Base-by-base conservation (phyloP, 2,329 filamentous ascomycete species). In the Colletotrichum agaves region DNA sequence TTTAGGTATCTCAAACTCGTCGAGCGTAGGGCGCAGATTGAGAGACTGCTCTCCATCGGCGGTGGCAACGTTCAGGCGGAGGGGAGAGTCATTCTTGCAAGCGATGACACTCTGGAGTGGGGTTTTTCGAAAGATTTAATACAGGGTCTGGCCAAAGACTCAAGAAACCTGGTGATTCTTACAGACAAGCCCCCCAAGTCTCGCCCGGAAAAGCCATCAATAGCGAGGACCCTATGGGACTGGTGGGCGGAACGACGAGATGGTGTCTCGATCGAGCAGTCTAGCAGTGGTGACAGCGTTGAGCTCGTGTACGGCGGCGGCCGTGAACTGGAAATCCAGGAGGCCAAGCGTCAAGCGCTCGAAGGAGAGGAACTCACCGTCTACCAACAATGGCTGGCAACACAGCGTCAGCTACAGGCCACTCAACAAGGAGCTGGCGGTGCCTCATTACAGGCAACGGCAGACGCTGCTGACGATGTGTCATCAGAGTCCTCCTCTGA, bases 351-450 rank as follows among this genome's bases (percentile, higher is more conserved):
- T 57, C 84, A 89, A 55, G 85, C 90, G 2, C 81, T 97, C 1
- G 89, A 92, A 74, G 89, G 91, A 1, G 89, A 91, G 44, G 95
- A 98, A 73, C 84, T 96, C 12, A 81, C 86, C 13, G 81, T 94
- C 2, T 98, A 99, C 75, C 94, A 98, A 74, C 94, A 98, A 75
- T 98, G 94, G 85, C 85, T 97, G 10, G 93, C 94, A 0, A 94
- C 93, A 4, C 93, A 97, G 78, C 87, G 93, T 33, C 94, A 97
- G 75, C 84, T 97, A 7, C 92, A 97, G 74, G 92, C 92, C 49
- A 94, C 93, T 0, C 83, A 93, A 19, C 91, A 94, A 73, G 85
- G 86, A 5, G 88, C 90, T 62, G 90, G 89, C 17, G 87, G 89
- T 55, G 87, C 89, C 6, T 85, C 87, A 2, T 80, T 95, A 2